phyloP scores from a whole-genome alignment of 768 basidiomycete species.

The Phaeolepiota aurea region DNA sequence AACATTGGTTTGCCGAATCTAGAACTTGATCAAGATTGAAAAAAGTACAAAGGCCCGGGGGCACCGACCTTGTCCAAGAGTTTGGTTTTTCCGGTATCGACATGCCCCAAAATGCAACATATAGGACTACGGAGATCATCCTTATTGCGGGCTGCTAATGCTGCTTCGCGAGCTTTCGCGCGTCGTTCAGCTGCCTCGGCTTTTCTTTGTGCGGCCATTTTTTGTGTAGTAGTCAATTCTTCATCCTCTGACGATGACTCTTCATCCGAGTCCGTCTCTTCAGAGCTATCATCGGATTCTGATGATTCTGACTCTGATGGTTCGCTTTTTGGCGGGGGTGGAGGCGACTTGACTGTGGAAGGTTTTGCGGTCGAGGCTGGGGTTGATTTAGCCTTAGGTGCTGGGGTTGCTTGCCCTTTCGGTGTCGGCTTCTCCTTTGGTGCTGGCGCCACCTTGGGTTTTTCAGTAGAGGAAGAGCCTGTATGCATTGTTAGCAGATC shows the following conservation, averaged over 20 bases:
- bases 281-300: conserved; percentile 36
- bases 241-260: conserved; percentile 49
- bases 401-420: background rate
- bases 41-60: conserved; percentile 3
- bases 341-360: conserved; percentile 9
- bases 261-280: conserved; percentile 36
- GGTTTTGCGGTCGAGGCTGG: background rate
- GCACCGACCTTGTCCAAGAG: conserved; percentile 81
- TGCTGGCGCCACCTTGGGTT: background rate
- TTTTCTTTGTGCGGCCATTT: conserved; percentile 62
- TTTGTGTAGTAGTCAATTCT: conserved; percentile 61
- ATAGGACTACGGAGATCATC: conserved; percentile 93
- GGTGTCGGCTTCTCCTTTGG: background rate
- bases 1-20: conserved; percentile 99
- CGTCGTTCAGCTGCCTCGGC: conserved; percentile 78
- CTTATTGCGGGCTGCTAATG: conserved; percentile 78
- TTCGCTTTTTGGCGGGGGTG: conserved; percentile 16
- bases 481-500: no score
- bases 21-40: conserved; percentile 4
- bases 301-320: conserved; percentile 36
- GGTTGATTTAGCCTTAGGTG: background rate
- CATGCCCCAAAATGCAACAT: conserved; percentile 97
- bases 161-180: conserved; percentile 74
- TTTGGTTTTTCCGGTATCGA: conserved; percentile 99
- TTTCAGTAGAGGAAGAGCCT: background rate